Percentiles rank a stretch among this genome's conserved stretches.
Conservation (phyloP, 345 rosid species). For the Eucalyptus sp. region DNA sequence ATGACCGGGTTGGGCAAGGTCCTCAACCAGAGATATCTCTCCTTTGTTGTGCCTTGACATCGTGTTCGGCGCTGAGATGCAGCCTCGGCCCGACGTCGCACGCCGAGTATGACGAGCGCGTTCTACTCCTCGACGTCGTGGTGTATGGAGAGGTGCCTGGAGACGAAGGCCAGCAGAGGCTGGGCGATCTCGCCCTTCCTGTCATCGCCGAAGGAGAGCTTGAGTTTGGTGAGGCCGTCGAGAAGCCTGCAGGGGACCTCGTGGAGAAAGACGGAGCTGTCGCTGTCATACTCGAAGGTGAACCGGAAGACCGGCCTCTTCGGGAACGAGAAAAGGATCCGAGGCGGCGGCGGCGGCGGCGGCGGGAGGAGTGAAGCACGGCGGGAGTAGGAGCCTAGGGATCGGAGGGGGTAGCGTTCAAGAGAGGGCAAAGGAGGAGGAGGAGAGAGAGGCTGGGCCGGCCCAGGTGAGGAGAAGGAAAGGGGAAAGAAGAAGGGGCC, state of each 20-base stretch:
- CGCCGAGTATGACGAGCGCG: conserved; percentile 20
- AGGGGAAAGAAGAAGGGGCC: too few relatives aligned
- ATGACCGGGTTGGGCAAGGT: conserved; percentile 57
- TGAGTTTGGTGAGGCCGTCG: conserved; percentile 62
- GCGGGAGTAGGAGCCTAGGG: conserved; percentile 8
- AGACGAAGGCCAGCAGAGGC: conserved; percentile 54
- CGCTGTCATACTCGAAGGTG: conserved; percentile 83
- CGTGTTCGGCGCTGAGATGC: conserved; percentile 59
- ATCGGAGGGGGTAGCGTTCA: neutral
- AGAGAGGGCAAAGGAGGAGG: too few relatives aligned
- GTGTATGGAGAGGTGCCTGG: conserved; percentile 53
- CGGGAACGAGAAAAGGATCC: conserved; percentile 4
- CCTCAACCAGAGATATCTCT: conserved; percentile 60
- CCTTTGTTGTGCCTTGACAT: conserved; percentile 85
- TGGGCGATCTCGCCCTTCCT: conserved; percentile 53
- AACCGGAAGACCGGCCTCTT: conserved; percentile 48
- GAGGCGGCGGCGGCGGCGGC: neutral
- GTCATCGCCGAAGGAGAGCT: conserved; percentile 53
- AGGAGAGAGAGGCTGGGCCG: too few relatives aligned
- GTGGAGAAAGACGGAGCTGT: conserved; percentile 24
- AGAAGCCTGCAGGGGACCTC: conserved; percentile 67
- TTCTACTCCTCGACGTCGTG: conserved; percentile 55
- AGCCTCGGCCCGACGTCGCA: conserved; percentile 41
- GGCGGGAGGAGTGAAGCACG: neutral
- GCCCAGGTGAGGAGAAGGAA: too few relatives aligned